A percentile compares a stretch with the other conserved stretches of the same genome.
Conservation (phyloP, 2,329 filamentous ascomycete genomes). For the Exophiala sp. region DNA sequence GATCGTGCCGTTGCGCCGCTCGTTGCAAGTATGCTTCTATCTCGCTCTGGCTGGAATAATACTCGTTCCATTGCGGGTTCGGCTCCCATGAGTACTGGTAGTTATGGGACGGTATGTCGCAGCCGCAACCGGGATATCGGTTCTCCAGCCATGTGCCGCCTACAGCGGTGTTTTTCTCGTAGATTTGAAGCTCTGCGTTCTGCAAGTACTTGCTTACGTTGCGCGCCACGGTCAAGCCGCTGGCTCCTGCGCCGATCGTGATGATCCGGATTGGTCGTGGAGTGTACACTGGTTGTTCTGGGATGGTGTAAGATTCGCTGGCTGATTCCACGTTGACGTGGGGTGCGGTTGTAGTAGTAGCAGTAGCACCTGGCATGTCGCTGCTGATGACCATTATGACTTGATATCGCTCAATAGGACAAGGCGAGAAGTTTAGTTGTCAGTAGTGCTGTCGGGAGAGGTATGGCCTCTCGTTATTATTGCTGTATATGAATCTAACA, state of each 20-base stretch:
- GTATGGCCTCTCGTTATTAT: too few species aligned
- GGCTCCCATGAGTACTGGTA: constrained; percentile 38
- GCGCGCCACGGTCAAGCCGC: constrained; percentile 37
- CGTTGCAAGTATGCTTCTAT: constrained; percentile 62
- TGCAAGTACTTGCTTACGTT: constrained; percentile 20
- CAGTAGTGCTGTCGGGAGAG: too few species aligned
- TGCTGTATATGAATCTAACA: too few species aligned
- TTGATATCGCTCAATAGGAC: too few species aligned
- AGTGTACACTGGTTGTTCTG: constrained; percentile 4
- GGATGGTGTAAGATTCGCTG: not conserved
- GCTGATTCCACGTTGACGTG: not conserved
- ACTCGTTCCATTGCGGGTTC: constrained; percentile 63
- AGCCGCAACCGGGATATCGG: constrained; percentile 23
- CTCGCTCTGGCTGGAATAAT: constrained; percentile 56
- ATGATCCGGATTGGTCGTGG: constrained; percentile 10
- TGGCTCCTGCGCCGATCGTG: constrained; percentile 38
- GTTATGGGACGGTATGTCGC: constrained; percentile 19
- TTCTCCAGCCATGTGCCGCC: constrained; percentile 34
- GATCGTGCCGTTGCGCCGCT: constrained; percentile 57
- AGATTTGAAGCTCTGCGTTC: constrained; percentile 25
- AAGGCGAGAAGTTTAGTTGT: too few species aligned
- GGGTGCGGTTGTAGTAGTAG: too few species aligned
- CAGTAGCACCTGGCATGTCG: not conserved
- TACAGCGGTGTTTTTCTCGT: constrained; percentile 30
- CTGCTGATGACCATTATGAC: not conserved